These are phyloP conservation scores for Aegilops sharonensis DNA, from an alignment of 176 grass and related monocot genomes.

Conservation along the genomic window DNA sequence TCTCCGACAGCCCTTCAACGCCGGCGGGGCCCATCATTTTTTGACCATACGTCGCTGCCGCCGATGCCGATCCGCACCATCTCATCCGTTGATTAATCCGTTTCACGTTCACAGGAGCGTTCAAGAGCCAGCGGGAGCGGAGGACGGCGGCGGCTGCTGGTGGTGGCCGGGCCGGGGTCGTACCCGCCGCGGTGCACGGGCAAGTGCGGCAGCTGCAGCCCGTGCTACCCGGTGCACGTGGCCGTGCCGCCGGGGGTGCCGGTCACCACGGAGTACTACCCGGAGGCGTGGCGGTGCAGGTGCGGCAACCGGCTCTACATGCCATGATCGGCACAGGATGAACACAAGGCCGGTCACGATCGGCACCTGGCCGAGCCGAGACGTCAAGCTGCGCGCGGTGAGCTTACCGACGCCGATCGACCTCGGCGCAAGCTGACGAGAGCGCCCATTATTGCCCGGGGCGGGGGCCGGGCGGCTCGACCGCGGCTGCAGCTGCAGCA, in stretches of 20 bases:
- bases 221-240: conserved; percentile 75
- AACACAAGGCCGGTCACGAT: neutral
- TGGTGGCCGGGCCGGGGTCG: conserved; percentile 55
- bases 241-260: conserved; percentile 77
- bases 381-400: too few species aligned
- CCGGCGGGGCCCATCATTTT: conserved; percentile 18
- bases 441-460: conserved; percentile 19
- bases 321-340: conserved; percentile 34
- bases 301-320: conserved; percentile 81
- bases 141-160: conserved; percentile 10
- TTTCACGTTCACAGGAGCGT: neutral
- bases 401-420: neutral
- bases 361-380: too few species aligned
- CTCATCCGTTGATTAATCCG: neutral
- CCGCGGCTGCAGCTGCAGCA: neutral
- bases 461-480: neutral
- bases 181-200: conserved; percentile 68
- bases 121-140: neutral
- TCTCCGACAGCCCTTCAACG: conserved; percentile 39
- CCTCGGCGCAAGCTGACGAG: neutral
- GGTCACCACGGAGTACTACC: conserved; percentile 83
- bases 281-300: conserved; percentile 86
- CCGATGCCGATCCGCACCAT: neutral
- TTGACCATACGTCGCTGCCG: conserved; percentile 30
- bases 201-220: conserved; percentile 74